Conservation (phyloP, 176 grass and related monocot genomes). For the Alloteropsis semialata region DNA sequence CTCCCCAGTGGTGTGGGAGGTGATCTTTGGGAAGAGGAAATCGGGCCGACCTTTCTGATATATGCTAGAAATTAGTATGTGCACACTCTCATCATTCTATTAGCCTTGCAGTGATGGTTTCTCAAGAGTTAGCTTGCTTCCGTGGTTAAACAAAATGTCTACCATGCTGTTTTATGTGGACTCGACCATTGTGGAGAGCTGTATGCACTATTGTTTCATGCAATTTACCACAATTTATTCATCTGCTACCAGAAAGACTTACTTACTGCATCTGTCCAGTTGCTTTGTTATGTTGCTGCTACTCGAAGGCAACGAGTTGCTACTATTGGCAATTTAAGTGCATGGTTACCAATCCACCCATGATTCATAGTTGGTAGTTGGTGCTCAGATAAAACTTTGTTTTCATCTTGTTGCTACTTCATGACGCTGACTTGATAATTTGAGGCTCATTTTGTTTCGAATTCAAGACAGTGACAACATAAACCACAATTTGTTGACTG, state of each 20-base stretch:
- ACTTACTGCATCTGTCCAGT: not conserved
- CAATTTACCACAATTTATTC: not conserved
- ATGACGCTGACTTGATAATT: not conserved
- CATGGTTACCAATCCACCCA: not conserved
- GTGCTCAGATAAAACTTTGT: not conserved
- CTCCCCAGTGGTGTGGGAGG: conserved; percentile 64
- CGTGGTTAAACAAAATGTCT: conserved; percentile 9
- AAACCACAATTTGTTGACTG: not conserved
- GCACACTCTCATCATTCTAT: conserved; percentile 16
- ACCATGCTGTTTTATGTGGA: conserved; percentile 7
- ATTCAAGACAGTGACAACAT: not conserved
- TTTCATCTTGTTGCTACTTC: conserved; percentile 1
- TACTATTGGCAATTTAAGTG: not conserved
- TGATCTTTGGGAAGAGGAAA: conserved; percentile 75
- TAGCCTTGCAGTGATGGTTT: not conserved
- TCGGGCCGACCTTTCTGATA: conserved; percentile 45
- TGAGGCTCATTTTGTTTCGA: not conserved
- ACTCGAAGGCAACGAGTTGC: not conserved
- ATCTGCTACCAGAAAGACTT: not conserved
- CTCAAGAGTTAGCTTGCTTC: conserved; percentile 15
- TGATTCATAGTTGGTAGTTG: not conserved
- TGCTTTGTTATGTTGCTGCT: conserved; percentile 12
- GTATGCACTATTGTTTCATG: conserved; percentile 19
- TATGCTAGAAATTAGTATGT: conserved; percentile 33
- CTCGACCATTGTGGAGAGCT: not conserved